phyloP scores from a whole-genome alignment of 805 yeast species.

The Lipomyces japonicus region DNA sequence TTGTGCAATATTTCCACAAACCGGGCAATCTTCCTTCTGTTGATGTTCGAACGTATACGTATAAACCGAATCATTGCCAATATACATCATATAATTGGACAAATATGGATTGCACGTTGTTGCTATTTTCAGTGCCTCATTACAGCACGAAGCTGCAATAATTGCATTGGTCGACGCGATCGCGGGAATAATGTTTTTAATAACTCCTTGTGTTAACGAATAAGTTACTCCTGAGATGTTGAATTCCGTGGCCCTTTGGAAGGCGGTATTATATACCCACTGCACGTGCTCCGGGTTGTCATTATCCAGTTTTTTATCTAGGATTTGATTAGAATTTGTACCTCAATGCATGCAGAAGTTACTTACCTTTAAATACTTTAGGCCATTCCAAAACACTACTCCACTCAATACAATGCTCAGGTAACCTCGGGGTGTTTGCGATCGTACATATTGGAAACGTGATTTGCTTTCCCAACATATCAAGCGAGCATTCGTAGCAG shows the following conservation, averaged over 20 bases:
- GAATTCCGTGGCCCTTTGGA: constrained; percentile 57
- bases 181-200: constrained; percentile 88
- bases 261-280: constrained; percentile 56
- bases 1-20: constrained; percentile 54
- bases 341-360: background rate
- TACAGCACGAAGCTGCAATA: constrained; percentile 74
- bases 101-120: constrained; percentile 64
- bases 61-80: constrained; percentile 77
- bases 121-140: constrained; percentile 76
- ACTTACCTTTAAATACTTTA: constrained; percentile 39
- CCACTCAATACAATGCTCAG: constrained; percentile 94
- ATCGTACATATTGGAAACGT: constrained; percentile 91
- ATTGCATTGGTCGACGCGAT: constrained; percentile 92
- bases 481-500: constrained; percentile 89
- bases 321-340: background rate
- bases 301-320: constrained; percentile 52
- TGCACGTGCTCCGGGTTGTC: constrained; percentile 65
- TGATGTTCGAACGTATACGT: constrained; percentile 67
- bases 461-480: constrained; percentile 54
- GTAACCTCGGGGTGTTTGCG: constrained; percentile 88
- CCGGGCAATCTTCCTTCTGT: constrained; percentile 61
- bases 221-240: constrained; percentile 69
- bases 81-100: constrained; percentile 79
- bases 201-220: constrained; percentile 74
- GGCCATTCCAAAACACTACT: constrained; percentile 77